A percentile compares a stretch with the other conserved stretches of the same genome.
Conservation (phyloP, 495 filamentous ascomycete species). For the Penicillium samsonianum region DNA sequence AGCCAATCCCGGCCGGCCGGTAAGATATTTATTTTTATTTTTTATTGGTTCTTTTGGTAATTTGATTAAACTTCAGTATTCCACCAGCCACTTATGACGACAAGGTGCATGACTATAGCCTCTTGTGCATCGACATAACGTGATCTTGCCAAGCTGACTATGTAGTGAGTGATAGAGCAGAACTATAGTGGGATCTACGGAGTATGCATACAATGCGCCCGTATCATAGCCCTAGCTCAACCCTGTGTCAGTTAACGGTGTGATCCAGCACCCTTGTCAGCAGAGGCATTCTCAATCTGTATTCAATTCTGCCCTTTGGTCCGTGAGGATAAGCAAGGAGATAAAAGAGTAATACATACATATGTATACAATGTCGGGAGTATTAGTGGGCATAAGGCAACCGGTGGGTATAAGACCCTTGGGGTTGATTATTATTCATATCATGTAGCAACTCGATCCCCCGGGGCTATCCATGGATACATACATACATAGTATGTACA, state of each 20-base stretch:
- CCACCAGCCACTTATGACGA: neutral
- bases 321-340: neutral
- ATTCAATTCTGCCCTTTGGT: no score
- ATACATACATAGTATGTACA: no score
- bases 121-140: neutral
- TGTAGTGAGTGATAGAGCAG: no score
- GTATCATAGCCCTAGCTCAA: no score
- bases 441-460: neutral
- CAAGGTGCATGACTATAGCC: neutral
- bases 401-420: neutral
- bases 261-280: no score
- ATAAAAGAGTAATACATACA: neutral
- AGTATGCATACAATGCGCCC: no score
- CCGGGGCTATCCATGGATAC: no score
- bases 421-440: neutral
- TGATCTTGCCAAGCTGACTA: neutral
- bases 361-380: neutral
- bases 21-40: no score
- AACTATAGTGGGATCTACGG: no score
- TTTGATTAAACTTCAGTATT: neutral
- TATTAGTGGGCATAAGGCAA: conserved; percentile 1
- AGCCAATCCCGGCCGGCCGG: neutral
- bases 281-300: no score
- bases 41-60: no score
- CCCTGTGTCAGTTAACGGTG: no score